Base-by-base conservation (phyloP, 2,329 filamentous ascomycete genomes). In the Sclerotinia sclerotiorum region DNA sequence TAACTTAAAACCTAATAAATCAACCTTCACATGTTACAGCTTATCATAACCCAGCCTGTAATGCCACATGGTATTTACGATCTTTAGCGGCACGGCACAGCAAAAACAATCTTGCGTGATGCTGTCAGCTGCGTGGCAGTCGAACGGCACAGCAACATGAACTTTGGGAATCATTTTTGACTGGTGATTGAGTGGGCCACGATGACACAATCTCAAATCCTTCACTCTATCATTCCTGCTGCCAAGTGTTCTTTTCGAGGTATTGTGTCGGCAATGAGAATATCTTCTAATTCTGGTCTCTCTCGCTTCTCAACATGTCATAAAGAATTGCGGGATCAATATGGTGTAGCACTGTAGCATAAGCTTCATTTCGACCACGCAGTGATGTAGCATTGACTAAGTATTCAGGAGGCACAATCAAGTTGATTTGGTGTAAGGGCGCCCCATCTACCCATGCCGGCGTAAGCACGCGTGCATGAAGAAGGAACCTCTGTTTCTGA, bases 41-140 rank as follows among this genome's bases (percentile, higher is more conserved):
- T 35, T 35, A 42, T 39, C 39, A 32, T 65, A 17, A 15, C 54
- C 27, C 58, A 56, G 56, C 56, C 65, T 27, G 56, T 62, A 35
- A 54, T 67, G 65, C 65, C 65, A 67, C 56, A 67, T 67, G 65
- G 56, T 54, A 62, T 67, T 55, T 52, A 27, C 46, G 57, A 67
- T 67, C 56, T 63, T 63, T 62, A 67, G 65, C 56, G 48, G 56
- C 65, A 67, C 57, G 65, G 65, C 57, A 67, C 65, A 67, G 65
- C 48, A 67, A 67, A 44, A 67, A 52, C 65, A 61, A 67, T 61
- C 65, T 67, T 67, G 65, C 65, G 55, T 67, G 65, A 67, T 67
- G 55, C 57, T 63, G 65, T 67, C 65, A 67, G 65, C 65, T 67
- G 65, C 65, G 65, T 67, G 65, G 65, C 56, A 67, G 55, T 60